Conservation (phyloP, 2,329 filamentous ascomycete species). For the Aspergillus quadrilineatus region DNA sequence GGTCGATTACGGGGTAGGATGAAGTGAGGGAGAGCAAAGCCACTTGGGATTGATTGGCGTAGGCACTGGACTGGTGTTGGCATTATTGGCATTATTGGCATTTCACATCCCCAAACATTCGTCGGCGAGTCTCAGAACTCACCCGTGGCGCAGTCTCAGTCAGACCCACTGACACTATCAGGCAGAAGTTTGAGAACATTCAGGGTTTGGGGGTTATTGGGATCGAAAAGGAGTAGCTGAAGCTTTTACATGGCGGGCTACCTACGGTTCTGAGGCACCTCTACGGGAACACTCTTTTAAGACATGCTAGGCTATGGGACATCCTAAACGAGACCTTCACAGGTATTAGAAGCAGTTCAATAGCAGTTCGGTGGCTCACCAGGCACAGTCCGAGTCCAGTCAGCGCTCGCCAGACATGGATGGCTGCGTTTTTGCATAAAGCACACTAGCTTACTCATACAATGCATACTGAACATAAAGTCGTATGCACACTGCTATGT, state of each 20-base stretch:
- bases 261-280: no score
- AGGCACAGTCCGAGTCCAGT: no score
- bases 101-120: neutral
- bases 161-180: slow-evolving; percentile 18
- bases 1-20: slow-evolving; percentile 4
- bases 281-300: no score
- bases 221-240: neutral
- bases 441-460: neutral
- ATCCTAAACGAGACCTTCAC: no score
- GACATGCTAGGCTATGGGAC: no score
- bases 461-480: neutral
- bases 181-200: slow-evolving; percentile 14
- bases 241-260: neutral
- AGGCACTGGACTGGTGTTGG: neutral
- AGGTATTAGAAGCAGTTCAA: no score
- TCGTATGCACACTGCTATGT: neutral
- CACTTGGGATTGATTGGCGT: slow-evolving; percentile 1
- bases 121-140: slow-evolving; percentile 1
- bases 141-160: slow-evolving; percentile 18
- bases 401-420: neutral
- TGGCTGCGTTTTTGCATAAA: neutral
- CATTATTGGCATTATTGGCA: neutral
- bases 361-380: no score
- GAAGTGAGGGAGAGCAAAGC: slow-evolving; percentile 13
- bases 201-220: slow-evolving; percentile 1